Evolutionary conservation across 768 basidiomycete species (phyloP).

Genomic region (Suillus bovinus): DNA sequence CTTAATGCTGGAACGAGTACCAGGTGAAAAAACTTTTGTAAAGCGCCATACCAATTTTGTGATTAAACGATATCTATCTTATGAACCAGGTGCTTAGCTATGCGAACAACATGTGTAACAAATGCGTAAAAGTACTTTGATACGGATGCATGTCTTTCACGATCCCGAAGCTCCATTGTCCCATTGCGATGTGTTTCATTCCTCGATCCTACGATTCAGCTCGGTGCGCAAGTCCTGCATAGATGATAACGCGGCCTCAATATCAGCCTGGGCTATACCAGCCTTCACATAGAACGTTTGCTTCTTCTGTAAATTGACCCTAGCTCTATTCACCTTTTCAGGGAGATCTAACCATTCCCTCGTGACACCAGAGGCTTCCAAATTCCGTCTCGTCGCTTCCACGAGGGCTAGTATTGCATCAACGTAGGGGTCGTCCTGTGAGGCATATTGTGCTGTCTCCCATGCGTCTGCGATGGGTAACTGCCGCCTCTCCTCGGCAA

Average conservation of each 20-base stretch:
- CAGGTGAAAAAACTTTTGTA: no score
- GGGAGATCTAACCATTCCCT: not conserved
- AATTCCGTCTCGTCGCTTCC: not conserved
- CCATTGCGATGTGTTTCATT: no score
- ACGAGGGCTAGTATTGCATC: not conserved
- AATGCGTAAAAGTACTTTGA: no score
- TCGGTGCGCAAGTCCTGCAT: no score
- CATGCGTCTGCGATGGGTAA: not conserved
- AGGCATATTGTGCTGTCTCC: not conserved
- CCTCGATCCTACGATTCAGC: no score
- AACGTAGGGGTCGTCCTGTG: not conserved
- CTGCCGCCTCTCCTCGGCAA: not conserved
- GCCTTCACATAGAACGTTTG: not conserved
- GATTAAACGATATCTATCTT: no score
- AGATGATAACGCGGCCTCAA: not conserved
- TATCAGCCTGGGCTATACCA: not conserved
- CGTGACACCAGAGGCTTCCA: not conserved
- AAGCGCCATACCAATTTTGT: no score
- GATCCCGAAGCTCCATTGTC: no score
- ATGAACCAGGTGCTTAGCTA: no score
- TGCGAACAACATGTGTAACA: no score
- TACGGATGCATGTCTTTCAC: no score
- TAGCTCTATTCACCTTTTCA: not conserved
- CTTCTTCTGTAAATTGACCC: not conserved
- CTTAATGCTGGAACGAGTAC: no score